Base-by-base conservation (phyloP, 148 eudicot species). In the Dysphania ambrosioides region DNA sequence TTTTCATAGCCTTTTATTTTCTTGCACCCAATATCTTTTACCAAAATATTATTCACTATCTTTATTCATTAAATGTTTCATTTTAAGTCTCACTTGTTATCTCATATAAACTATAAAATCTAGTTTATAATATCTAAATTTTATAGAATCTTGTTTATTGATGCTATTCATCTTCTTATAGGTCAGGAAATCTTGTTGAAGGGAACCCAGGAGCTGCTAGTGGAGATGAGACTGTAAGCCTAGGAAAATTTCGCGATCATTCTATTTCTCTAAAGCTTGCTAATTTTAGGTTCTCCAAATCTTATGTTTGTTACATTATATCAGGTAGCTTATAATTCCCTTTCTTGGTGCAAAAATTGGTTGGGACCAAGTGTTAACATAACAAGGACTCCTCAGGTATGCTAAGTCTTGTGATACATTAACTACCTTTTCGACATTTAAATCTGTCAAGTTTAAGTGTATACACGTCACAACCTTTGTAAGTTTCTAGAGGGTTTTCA, bases 281-380 rank as follows among this genome's bases (percentile, higher is more conserved):
- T 79, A 41, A 69, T 59, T 56, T 56, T 71, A 56, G 41, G 27
- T 58, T 68, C 10, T 42, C 12, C 40, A 75, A 63, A 9, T 67
- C 18, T 11, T 26, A n/a, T 41, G 32, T 24, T 41, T 38, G 49
- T 21, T 47, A 35, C 56, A 58, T 60, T 67, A 62, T 80, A 70
- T n/a, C 84, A 93, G 98, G 98, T 91, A 64, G 85, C 98, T 16
- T 95, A 95, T 80, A 80, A 95, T 85, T 95, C 98, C 29, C 97
- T 95, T 82, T 92, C 98, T 75, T 95, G 93, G 97, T 95, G 98
- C 86, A 95, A 95, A 85, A 90, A 82, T 81, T 95, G 98, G 98
- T 82, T 95, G 79, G 98, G 98, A 77, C 83, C 93, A 57, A 83
- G 78, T 66, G 98, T 95, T 63, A 95, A 92, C 85, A 87, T 95